Evolutionary conservation across 208 protist genomes (phyloP).

Genomic region (Acanthamoeba healyi): DNA sequence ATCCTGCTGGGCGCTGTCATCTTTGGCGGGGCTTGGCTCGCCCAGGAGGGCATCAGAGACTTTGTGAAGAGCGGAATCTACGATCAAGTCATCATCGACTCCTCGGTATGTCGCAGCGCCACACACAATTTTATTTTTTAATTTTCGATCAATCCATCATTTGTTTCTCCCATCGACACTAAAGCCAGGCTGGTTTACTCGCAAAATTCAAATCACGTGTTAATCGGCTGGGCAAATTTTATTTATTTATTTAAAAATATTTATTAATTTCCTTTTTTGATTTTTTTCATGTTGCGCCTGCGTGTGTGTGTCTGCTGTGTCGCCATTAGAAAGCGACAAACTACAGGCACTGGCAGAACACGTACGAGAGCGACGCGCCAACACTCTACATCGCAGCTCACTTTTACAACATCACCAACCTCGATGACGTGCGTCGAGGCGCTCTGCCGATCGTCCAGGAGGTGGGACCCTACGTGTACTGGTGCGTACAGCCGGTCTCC

Average conservation of each 20-base stretch:
- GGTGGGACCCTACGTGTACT: constrained; percentile 62
- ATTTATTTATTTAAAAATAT: background rate
- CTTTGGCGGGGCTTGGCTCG: constrained; percentile 46
- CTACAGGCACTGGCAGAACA: constrained; percentile 65
- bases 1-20: constrained; percentile 10
- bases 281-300: background rate
- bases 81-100: constrained; percentile 71
- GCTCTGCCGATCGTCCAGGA: constrained; percentile 63
- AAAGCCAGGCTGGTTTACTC: background rate
- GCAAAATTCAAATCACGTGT: background rate
- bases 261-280: background rate
- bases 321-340: background rate
- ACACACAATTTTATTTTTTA: too few species aligned
- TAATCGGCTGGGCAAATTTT: too few species aligned
- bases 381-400: background rate
- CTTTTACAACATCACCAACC: constrained; percentile 70
- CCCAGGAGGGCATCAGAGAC: background rate
- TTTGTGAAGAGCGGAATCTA: constrained; percentile 31
- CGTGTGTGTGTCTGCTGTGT: background rate
- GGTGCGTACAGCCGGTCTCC: background rate
- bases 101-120: background rate
- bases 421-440: constrained; percentile 43
- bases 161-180: too few species aligned
- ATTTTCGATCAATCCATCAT: background rate
- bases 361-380: background rate